Percentiles rank a stretch among this genome's conserved stretches.
phyloP scores from a whole-genome alignment of 2,329 filamentous ascomycete species.

The Leptographium radiaticola region DNA sequence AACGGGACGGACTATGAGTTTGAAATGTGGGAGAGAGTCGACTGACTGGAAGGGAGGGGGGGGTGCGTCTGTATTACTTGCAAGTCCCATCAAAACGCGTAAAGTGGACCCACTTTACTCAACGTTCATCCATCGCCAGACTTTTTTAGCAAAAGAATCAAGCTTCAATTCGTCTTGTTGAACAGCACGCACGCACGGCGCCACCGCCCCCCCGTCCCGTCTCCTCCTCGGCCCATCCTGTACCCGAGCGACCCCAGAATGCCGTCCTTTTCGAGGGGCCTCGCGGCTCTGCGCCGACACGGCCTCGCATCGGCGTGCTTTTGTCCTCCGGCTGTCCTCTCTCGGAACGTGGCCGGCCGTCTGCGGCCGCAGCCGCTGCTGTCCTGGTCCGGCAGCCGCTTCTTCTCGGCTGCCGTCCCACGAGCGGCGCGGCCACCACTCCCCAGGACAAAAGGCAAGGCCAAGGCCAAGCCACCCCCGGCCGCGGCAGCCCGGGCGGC shows the following conservation, averaged over 20 bases:
- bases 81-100: background rate
- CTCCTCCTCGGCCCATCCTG: too few species aligned
- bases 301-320: background rate
- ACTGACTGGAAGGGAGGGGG: constrained; percentile 8
- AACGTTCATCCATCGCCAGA: background rate
- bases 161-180: background rate
- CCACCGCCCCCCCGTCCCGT: background rate
- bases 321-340: background rate
- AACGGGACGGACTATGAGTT: constrained; percentile 54
- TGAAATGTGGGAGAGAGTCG: constrained; percentile 55
- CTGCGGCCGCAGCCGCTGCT: background rate
- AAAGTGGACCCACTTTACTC: background rate
- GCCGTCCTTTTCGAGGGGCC: constrained; percentile 8
- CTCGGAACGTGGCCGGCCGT: background rate
- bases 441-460: background rate
- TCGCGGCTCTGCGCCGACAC: background rate
- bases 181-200: background rate
- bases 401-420: background rate
- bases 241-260: constrained; percentile 1
- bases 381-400: background rate
- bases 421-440: background rate
- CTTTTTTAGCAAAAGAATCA: background rate
- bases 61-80: too few species aligned
- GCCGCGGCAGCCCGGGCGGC: background rate
- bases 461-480: background rate